phyloP scores from a whole-genome alignment of 768 basidiomycete genomes.

The Multifurca ochricompacta region DNA sequence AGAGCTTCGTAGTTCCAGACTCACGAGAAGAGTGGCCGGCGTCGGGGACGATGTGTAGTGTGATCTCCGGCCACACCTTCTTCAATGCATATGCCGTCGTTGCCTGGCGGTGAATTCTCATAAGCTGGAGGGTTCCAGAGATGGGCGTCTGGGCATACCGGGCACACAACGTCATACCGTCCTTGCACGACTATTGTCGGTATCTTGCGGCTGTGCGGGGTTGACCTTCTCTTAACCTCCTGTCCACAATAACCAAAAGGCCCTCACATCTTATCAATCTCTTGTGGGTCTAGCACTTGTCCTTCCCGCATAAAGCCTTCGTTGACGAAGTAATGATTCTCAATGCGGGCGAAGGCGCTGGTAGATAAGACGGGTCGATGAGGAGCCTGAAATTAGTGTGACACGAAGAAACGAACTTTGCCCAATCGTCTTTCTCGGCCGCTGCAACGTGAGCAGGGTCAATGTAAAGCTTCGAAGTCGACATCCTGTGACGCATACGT shows the following conservation, averaged over 20 bases:
- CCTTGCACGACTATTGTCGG: conserved; percentile 79
- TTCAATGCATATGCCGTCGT: conserved; percentile 78
- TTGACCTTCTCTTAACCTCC: conserved; percentile 1
- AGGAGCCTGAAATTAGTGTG: background rate
- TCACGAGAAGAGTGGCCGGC: conserved; percentile 86
- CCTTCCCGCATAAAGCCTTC: conserved; percentile 88
- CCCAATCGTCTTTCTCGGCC: conserved; percentile 66
- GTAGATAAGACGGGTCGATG: background rate
- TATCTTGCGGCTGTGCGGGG: conserved; percentile 66
- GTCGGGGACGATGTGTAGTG: conserved; percentile 68
- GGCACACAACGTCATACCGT: conserved; percentile 85
- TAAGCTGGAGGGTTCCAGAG: background rate
- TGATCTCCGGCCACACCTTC: conserved; percentile 76
- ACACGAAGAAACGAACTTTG: conserved; percentile 45
- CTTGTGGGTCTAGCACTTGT: conserved; percentile 74
- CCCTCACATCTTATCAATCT: conserved; percentile 77
- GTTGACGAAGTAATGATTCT: conserved; percentile 89
- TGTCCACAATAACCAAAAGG: background rate
- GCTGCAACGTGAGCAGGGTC: conserved; percentile 60
- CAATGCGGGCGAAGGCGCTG: conserved; percentile 81
- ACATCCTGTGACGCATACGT: conserved; percentile 51
- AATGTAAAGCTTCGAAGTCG: conserved; percentile 65
- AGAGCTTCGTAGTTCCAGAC: conserved; percentile 53
- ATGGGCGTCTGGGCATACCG: conserved; percentile 37
- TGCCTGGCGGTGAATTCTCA: conserved; percentile 35